phyloP scores from a whole-genome alignment of 2,329 filamentous ascomycete genomes.

The Calonectria crousiana region DNA sequence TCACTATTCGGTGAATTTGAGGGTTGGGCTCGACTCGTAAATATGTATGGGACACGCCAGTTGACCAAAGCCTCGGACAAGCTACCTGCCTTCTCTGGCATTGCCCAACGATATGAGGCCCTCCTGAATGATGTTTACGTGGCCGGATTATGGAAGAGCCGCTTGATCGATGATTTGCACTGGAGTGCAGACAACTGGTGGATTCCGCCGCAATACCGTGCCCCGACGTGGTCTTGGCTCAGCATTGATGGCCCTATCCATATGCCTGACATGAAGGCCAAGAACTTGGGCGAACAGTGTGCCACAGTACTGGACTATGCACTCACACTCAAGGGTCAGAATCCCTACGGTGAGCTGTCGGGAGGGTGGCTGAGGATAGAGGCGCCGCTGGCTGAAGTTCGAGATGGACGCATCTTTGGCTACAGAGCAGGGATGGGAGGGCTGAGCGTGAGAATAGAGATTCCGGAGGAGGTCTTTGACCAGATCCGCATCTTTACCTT shows the following conservation, averaged over 20 bases:
- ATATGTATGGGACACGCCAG: no score
- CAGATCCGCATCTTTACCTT: not conserved
- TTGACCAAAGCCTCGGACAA: no score
- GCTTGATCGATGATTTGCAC: not conserved
- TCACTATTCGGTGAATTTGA: no score
- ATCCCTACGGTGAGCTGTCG: not conserved
- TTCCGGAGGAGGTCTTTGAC: not conserved
- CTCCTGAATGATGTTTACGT: no score
- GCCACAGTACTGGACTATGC: not conserved
- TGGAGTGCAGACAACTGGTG: not conserved
- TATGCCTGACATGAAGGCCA: not conserved
- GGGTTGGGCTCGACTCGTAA: no score
- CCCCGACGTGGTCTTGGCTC: not conserved
- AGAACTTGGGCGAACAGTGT: not conserved
- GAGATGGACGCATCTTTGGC: not conserved
- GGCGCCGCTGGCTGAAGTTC: not conserved
- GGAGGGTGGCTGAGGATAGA: not conserved
- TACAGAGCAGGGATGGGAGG: not conserved
- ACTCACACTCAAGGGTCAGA: not conserved
- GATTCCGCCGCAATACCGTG: not conserved
- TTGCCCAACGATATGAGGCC: no score
- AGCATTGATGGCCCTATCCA: not conserved
- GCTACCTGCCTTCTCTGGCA: no score
- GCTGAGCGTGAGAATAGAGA: not conserved
- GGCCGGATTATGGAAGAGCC: no score